Evolutionary conservation across 2,329 filamentous ascomycete species (phyloP).

Genomic region (Diaporthe aspalathi): DNA sequence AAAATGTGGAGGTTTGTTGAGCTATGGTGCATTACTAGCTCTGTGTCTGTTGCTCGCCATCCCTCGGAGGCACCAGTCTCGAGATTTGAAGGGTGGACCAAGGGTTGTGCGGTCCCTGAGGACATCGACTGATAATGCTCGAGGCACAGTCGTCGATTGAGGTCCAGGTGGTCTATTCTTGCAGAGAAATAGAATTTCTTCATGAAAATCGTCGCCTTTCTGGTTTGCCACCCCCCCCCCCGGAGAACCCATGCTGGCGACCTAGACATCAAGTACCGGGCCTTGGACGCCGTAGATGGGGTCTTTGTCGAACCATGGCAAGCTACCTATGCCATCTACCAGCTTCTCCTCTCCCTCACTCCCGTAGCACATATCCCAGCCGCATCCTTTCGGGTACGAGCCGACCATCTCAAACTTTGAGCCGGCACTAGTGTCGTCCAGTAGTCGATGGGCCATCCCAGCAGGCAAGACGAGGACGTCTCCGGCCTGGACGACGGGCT

Average conservation of each 20-base stretch:
- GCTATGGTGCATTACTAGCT: background rate
- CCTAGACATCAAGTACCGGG: constrained; percentile 49
- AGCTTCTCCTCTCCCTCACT: constrained; percentile 65
- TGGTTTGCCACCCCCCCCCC: too few species aligned
- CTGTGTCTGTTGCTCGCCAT: background rate
- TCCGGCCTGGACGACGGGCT: constrained; percentile 64
- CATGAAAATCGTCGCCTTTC: background rate
- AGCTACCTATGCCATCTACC: constrained; percentile 56
- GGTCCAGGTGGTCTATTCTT: background rate
- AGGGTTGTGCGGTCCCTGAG: background rate
- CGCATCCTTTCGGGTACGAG: constrained; percentile 67
- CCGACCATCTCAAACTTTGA: constrained; percentile 75
- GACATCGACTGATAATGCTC: background rate
- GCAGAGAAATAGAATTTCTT: background rate
- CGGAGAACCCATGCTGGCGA: background rate
- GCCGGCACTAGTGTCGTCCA: constrained; percentile 60
- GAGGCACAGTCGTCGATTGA: background rate
- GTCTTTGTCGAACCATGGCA: constrained; percentile 70
- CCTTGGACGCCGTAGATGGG: constrained; percentile 69
- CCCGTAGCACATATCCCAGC: constrained; percentile 81
- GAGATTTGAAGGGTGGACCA: background rate
- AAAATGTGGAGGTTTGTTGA: background rate
- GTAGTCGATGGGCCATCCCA: constrained; percentile 71
- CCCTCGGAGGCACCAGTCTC: background rate
- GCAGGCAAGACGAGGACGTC: constrained; percentile 75